Conservation (phyloP, 306 rosid genomes). For the Vigna trinervia region DNA sequence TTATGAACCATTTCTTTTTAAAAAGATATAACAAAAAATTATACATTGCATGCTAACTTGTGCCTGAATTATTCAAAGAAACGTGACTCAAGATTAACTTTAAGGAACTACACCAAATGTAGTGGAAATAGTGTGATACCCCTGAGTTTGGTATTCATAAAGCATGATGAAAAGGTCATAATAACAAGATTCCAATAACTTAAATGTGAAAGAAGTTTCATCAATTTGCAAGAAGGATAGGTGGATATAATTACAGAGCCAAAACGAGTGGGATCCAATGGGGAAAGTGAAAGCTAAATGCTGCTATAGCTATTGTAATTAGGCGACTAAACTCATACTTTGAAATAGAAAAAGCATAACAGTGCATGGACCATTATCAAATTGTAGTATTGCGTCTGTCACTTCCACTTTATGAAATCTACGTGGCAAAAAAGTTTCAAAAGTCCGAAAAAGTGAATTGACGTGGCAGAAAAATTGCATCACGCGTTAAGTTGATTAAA, state of each 20-base stretch:
- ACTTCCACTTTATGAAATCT: constrained; percentile 7
- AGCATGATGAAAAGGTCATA: not conserved
- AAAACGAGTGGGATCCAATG: constrained; percentile 27
- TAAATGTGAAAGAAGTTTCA: constrained; percentile 27
- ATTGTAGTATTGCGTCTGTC: not conserved
- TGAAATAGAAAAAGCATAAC: constrained; percentile 1
- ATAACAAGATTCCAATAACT: not conserved
- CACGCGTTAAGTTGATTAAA: not conserved
- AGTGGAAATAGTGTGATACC: not conserved
- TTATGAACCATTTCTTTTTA: not conserved
- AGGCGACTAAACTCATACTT: constrained; percentile 30
- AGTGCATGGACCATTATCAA: constrained; percentile 8
- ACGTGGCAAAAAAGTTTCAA: not conserved
- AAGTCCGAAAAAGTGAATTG: not conserved
- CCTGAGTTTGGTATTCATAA: not conserved
- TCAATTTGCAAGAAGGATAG: not conserved
- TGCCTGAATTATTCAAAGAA: not conserved
- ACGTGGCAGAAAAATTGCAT: not conserved
- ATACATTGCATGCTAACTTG: not conserved
- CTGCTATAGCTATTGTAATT: not conserved
- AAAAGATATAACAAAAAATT: too few species aligned
- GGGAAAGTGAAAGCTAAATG: constrained; percentile 4
- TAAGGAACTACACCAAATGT: not conserved
- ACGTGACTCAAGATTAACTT: not conserved
- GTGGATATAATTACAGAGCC: constrained; percentile 19